Evolutionary conservation across 148 eudicot genomes (phyloP), one percentile per base, ranked within the genome.

Genomic region (Chenopodium formosanum): DNA sequence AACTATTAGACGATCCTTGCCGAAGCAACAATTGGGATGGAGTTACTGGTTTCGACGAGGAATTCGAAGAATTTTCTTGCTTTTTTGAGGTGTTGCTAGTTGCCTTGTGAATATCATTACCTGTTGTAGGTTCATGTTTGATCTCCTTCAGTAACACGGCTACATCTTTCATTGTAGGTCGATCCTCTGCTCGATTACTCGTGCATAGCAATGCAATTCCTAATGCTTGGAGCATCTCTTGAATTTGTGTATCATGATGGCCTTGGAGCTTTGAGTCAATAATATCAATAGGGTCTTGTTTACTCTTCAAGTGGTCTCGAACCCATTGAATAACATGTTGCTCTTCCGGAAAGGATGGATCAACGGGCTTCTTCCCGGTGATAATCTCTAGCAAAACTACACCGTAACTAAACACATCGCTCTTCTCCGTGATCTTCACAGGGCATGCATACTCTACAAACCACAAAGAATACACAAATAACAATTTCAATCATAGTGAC

Each of bases 141-240:
- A 95, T 88, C 82, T 89, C 98, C 72, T 83, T 89, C 58, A 95
- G 60, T 52, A 95, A 75, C 0, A 89, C 97, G 23, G 89, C 97
- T 0, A 95, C 97, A 40, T 95, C 98, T 70, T 95, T 95, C 98
- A 95, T 95, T 22, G 96, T 86, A 7, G 98, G 98, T 1, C 98
- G 92, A 70, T 95, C 98, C 23, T 88, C 89, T 0, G 94, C 84
- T 0, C 94, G 92, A 20, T 91, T 88, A 77, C 97, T 93, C 0
- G 96, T 91, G 88, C 98, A 95, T 22, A 95, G 85, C 7, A 95
- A 88, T 47, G 98, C 87, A 14, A 95, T 93, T 65, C 97, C 98
- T 1, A 95, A 84, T 2, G 94, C 90, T 81, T 95, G 98, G 5
- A 95, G 90, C 96, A 95, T 95, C 78, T 95, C 98, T 83, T 95